phyloP scores from a whole-genome alignment of 139 green algal species.

The Pleodorina starrii region DNA sequence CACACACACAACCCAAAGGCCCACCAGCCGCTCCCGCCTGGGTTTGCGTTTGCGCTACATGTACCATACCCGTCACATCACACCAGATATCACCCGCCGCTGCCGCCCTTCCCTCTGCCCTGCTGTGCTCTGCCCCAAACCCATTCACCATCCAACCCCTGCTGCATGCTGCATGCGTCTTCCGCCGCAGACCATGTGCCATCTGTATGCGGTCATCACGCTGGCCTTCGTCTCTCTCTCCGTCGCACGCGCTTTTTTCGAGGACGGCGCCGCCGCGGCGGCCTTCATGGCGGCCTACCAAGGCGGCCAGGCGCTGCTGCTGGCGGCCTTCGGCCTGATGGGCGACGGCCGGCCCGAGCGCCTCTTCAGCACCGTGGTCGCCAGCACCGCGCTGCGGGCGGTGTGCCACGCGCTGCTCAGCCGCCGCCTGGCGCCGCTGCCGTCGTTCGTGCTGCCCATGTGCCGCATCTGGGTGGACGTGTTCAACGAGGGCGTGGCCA shows the following conservation, averaged over 20 bases:
- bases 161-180: no score
- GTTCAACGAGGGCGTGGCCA: conserved; percentile 36
- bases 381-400: background rate
- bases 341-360: background rate
- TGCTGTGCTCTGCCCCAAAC: no score
- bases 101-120: no score
- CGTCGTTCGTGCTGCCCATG: conserved; percentile 34
- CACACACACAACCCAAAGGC: no score
- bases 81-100: no score
- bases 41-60: no score
- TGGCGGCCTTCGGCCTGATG: background rate
- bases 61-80: no score
- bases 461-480: conserved; percentile 11
- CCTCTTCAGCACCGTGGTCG: background rate
- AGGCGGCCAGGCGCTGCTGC: conserved; percentile 14
- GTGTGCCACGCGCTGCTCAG: background rate
- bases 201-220: background rate
- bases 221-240: conserved; percentile 4
- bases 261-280: background rate
- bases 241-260: background rate
- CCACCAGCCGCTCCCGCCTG: no score
- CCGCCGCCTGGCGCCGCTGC: conserved; percentile 31
- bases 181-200: conserved; percentile 6
- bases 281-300: conserved; percentile 30
- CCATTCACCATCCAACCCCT: no score